Percentiles rank a stretch among this genome's conserved stretches.
These are phyloP conservation scores for Brassica cretica DNA, from an alignment of 345 rosid genomes.

Conservation along the genomic window DNA sequence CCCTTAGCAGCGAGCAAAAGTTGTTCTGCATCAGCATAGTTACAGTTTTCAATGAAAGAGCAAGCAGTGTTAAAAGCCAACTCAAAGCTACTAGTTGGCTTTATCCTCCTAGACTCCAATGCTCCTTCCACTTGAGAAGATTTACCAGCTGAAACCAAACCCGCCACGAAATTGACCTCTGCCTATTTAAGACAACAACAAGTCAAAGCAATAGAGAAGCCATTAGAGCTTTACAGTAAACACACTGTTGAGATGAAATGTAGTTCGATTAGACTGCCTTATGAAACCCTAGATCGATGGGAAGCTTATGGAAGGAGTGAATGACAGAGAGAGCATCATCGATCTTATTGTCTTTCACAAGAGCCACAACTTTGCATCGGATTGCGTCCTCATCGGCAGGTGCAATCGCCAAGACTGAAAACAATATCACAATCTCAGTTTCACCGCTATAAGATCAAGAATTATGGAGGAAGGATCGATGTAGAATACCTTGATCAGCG, in stretches of 20 bases:
- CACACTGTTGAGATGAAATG: too few species aligned
- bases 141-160: slow-evolving; percentile 74
- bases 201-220: too few species aligned
- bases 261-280: slow-evolving; percentile 43
- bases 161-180: slow-evolving; percentile 73
- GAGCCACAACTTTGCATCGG: slow-evolving; percentile 80
- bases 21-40: slow-evolving; percentile 76
- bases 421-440: background rate
- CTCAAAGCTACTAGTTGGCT: slow-evolving; percentile 73
- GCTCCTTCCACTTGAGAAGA: slow-evolving; percentile 69
- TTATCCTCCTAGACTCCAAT: slow-evolving; percentile 64
- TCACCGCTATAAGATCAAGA: too few species aligned
- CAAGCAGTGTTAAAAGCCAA: slow-evolving; percentile 90
- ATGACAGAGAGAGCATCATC: slow-evolving; percentile 69
- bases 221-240: too few species aligned
- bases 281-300: slow-evolving; percentile 59
- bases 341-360: slow-evolving; percentile 64
- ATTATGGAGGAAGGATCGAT: too few species aligned
- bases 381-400: slow-evolving; percentile 87
- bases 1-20: slow-evolving; percentile 79
- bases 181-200: slow-evolving; percentile 47
- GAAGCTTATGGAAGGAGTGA: slow-evolving; percentile 47
- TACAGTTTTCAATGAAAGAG: slow-evolving; percentile 69
- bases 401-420: slow-evolving; percentile 61
- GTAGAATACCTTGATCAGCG: too few species aligned